phyloP scores from a whole-genome alignment of 2,329 filamentous ascomycete species.

The Fusarium sublunatum region DNA sequence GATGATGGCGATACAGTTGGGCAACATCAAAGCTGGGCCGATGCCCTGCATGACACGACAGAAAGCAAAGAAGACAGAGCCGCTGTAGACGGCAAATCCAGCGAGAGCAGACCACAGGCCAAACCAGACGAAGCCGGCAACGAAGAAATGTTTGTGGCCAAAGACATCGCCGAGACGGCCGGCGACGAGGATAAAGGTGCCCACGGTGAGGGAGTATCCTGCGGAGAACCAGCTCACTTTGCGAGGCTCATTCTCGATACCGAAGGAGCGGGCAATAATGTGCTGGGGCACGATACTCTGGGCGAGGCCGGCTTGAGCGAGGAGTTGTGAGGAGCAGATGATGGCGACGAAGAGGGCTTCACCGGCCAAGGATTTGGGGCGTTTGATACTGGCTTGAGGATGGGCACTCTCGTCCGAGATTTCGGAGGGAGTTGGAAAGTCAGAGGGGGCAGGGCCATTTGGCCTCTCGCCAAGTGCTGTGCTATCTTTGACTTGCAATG shows the following conservation, averaged over 20 bases:
- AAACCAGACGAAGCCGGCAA: slow-evolving; percentile 63
- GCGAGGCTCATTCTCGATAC: slow-evolving; percentile 49
- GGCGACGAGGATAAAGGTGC: slow-evolving; percentile 65
- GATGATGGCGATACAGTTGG: slow-evolving; percentile 67
- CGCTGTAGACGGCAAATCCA: slow-evolving; percentile 52
- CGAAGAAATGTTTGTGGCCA: slow-evolving; percentile 63
- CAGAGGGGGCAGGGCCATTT: too few relatives aligned
- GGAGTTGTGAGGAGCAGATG: slow-evolving; percentile 40
- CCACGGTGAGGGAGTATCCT: slow-evolving; percentile 62
- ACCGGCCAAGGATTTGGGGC: neutral
- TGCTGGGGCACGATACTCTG: slow-evolving; percentile 47
- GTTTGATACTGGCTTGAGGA: neutral
- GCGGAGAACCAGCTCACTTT: slow-evolving; percentile 64
- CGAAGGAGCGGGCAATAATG: slow-evolving; percentile 58
- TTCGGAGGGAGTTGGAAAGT: too few relatives aligned
- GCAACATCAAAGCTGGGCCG: slow-evolving; percentile 65
- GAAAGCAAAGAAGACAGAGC: slow-evolving; percentile 58
- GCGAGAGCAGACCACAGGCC: slow-evolving; percentile 59
- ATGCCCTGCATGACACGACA: slow-evolving; percentile 63
- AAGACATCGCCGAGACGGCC: slow-evolving; percentile 65
- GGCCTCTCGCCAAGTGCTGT: neutral
- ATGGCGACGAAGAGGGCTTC: slow-evolving; percentile 15
- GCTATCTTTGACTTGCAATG: neutral
- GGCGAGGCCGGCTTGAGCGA: slow-evolving; percentile 38
- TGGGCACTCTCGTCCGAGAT: neutral